Percentiles rank a stretch among this genome's conserved stretches.
Conservation (phyloP, 2,329 filamentous ascomycete genomes). For the Colletotrichum simmondsii region DNA sequence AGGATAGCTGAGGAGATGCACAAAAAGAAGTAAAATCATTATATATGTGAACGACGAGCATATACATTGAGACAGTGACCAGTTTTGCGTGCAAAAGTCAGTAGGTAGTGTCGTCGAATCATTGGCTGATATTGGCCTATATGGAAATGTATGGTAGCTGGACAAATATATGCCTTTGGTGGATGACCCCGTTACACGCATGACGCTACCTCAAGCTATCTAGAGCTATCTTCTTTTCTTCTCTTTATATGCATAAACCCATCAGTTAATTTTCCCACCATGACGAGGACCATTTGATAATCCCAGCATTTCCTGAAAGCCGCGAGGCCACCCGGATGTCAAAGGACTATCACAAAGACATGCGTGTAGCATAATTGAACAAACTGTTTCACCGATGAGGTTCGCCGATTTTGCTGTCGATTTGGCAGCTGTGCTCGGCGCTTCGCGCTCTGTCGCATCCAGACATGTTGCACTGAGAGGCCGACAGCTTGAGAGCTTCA, state of each 20-base stretch:
- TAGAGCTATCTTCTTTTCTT: not conserved
- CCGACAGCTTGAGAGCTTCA: conserved; percentile 63
- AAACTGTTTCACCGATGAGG: conserved; percentile 55
- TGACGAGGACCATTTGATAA: conserved; percentile 30
- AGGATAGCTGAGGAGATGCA: not conserved
- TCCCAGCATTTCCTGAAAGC: not conserved
- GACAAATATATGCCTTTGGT: not conserved
- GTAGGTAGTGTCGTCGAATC: not conserved
- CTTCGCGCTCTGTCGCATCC: conserved; percentile 73
- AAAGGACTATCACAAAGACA: not conserved
- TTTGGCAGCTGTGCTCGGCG: conserved; percentile 75
- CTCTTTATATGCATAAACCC: conserved; percentile 2
- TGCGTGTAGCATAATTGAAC: not conserved
- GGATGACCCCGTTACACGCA: not conserved
- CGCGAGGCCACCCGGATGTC: not conserved
- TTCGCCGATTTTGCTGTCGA: conserved; percentile 76
- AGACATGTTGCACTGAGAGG: conserved; percentile 70
- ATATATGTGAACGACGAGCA: not conserved
- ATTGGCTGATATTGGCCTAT: not conserved
- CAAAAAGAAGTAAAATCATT: no score
- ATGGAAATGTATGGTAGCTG: not conserved
- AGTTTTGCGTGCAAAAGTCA: not conserved
- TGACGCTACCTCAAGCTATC: not conserved
- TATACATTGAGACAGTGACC: not conserved
- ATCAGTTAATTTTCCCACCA: conserved; percentile 21